These are phyloP conservation scores for Saccharomycopsis sp. DNA, from an alignment of 805 yeast species.

Conservation along the genomic window DNA sequence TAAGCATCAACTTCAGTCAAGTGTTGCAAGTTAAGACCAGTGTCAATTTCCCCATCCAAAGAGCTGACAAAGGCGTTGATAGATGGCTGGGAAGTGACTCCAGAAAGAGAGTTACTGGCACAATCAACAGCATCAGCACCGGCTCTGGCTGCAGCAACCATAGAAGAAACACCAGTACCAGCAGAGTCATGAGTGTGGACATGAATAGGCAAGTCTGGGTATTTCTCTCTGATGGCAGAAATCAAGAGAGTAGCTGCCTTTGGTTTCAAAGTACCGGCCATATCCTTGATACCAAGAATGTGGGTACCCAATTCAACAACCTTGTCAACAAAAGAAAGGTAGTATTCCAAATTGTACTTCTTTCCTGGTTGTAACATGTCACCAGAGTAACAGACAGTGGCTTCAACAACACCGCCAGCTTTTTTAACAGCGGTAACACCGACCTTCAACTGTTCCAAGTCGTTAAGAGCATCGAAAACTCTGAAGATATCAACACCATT, in stretches of 20 bases:
- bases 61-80: conserved; percentile 90
- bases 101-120: conserved; percentile 96
- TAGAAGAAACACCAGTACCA: conserved; percentile 97
- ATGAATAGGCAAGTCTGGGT: conserved; percentile 94
- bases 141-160: conserved; percentile 88
- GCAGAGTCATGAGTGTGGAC: conserved; percentile 99
- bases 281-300: conserved; percentile 94
- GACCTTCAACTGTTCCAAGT: conserved; percentile 91
- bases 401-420: conserved; percentile 99
- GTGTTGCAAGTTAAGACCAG: conserved; percentile 58
- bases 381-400: conserved; percentile 97
- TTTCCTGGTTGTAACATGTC: conserved; percentile 95
- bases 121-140: conserved; percentile 99
- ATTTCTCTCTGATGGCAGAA: conserved; percentile 72
- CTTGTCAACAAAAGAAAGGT: conserved; percentile 70
- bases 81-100: conserved; percentile 97
- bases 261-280: conserved; percentile 99
- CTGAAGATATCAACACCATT: conserved; percentile 97
- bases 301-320: conserved; percentile 95
- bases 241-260: conserved; percentile 80
- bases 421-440: conserved; percentile 97
- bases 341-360: conserved; percentile 92
- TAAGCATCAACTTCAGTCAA: conserved; percentile 85
- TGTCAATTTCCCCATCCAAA: conserved; percentile 75
- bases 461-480: conserved; percentile 96